phyloP scores from a whole-genome alignment of 2,329 filamentous ascomycete genomes.

The Verticillium alfalfae region DNA sequence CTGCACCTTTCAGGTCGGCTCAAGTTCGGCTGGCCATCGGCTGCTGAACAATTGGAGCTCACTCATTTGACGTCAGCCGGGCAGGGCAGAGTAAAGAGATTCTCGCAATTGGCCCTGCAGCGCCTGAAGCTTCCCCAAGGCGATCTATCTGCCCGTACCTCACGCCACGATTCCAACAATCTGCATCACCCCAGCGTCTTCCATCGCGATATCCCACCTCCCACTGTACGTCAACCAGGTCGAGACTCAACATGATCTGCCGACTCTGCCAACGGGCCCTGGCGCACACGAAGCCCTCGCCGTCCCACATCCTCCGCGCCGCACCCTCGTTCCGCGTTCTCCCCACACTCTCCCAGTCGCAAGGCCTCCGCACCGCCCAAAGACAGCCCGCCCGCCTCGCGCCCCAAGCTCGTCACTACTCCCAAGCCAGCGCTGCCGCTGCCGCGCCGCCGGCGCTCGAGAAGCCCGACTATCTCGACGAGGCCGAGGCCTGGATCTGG shows the following conservation, averaged over 20 bases:
- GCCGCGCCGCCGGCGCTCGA: conserved; percentile 16
- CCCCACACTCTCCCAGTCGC: background rate
- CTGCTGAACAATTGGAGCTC: background rate
- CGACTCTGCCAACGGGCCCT: conserved; percentile 10
- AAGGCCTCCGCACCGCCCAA: background rate
- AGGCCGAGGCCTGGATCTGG: conserved; percentile 55
- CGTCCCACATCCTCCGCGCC: background rate
- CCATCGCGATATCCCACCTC: no score
- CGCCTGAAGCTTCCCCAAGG: background rate
- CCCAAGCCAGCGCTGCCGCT: background rate
- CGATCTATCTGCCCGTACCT: background rate
- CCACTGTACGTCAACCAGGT: background rate
- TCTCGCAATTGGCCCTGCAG: background rate
- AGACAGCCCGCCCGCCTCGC: background rate
- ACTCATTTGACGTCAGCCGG: background rate
- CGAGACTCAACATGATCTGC: conserved; percentile 8
- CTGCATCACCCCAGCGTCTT: no score
- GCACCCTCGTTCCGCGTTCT: background rate
- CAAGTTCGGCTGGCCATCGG: background rate
- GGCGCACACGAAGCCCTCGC: conserved; percentile 4
- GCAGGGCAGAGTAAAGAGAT: background rate
- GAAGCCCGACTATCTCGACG: conserved; percentile 46
- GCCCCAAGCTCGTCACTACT: background rate
- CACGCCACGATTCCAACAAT: background rate
- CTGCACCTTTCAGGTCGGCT: background rate